These are phyloP conservation scores for Podaxis sp. DNA, from an alignment of 768 basidiomycete genomes.

Conservation along the genomic window DNA sequence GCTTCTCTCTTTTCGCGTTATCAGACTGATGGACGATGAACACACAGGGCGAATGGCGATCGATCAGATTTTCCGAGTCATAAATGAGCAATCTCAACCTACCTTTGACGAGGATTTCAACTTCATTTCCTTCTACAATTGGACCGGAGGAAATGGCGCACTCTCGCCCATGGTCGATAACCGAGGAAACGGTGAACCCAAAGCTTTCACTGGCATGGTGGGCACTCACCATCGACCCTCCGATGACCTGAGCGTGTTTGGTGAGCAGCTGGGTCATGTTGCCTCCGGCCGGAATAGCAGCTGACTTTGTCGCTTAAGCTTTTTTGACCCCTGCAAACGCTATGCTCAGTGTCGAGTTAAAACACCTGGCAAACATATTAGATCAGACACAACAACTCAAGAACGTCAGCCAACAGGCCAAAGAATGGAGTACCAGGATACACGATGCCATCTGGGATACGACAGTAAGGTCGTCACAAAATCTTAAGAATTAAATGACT, in stretches of 20 bases:
- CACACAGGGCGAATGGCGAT: slow-evolving; percentile 63
- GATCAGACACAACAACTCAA: slow-evolving; percentile 44
- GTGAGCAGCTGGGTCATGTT: slow-evolving; percentile 31
- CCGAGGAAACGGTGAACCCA: slow-evolving; percentile 72
- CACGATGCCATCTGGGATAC: slow-evolving; percentile 59
- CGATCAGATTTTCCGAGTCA: slow-evolving; percentile 71
- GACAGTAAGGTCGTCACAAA: slow-evolving; percentile 39
- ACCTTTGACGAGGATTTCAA: slow-evolving; percentile 71
- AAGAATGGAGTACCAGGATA: slow-evolving; percentile 56
- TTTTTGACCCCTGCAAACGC: slow-evolving; percentile 81
- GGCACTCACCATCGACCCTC: slow-evolving; percentile 78
- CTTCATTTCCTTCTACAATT: slow-evolving; percentile 77
- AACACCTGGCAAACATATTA: slow-evolving; percentile 57
- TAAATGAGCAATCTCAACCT: slow-evolving; percentile 72
- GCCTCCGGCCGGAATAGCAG: neutral
- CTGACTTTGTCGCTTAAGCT: slow-evolving; percentile 28
- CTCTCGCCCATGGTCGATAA: slow-evolving; percentile 66
- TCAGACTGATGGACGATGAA: slow-evolving; percentile 7
- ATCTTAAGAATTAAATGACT: neutral
- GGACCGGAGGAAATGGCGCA: slow-evolving; percentile 70
- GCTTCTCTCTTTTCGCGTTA: neutral
- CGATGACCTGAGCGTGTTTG: slow-evolving; percentile 69
- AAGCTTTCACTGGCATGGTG: slow-evolving; percentile 70
- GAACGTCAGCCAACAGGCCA: slow-evolving; percentile 54
- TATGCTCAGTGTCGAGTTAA: slow-evolving; percentile 75